A percentile compares a stretch with the other conserved stretches of the same genome.
Conservation (phyloP, 805 yeast genomes). For the Myxozyma geophila region DNA sequence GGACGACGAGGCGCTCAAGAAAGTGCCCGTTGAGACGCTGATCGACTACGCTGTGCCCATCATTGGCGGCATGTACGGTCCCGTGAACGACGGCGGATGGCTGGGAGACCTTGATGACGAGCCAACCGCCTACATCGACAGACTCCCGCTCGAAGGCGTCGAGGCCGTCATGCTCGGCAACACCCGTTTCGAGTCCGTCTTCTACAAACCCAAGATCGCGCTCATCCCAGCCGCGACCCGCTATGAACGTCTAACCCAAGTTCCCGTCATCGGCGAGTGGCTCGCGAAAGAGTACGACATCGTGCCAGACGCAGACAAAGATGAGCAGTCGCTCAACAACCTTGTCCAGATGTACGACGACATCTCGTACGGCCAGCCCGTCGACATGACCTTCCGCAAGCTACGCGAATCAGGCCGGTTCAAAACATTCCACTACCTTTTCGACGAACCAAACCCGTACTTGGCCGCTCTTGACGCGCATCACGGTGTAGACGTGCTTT, state of each 20-base stretch:
- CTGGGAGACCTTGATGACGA: constrained; percentile 28
- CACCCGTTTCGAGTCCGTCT: constrained; percentile 40
- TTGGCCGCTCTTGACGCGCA: constrained; percentile 40
- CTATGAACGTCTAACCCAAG: constrained; percentile 14
- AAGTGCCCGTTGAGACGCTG: constrained; percentile 37
- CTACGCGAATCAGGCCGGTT: constrained; percentile 26
- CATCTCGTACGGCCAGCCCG: constrained; percentile 34
- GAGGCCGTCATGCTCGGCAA: constrained; percentile 41
- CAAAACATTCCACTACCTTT: constrained; percentile 41
- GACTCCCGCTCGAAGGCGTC: constrained; percentile 26
- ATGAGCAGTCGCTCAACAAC: constrained; percentile 10
- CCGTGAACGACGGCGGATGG: constrained; percentile 41
- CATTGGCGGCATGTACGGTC: constrained; percentile 39
- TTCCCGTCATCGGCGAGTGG: constrained; percentile 22
- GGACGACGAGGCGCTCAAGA: constrained; percentile 35
- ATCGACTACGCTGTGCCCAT: constrained; percentile 38
- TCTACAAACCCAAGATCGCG: constrained; percentile 31
- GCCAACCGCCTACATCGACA: constrained; percentile 21
- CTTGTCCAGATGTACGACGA: constrained; percentile 31
- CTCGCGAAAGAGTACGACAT: constrained; percentile 25
- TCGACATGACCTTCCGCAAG: constrained; percentile 28
- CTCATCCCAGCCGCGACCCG: constrained; percentile 24
- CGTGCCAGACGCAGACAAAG: constrained; percentile 10
- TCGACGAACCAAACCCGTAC: constrained; percentile 44
- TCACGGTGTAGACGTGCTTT: constrained; percentile 46